Evolutionary conservation across 768 basidiomycete species (phyloP).

Genomic region (Tricholoma terreum): DNA sequence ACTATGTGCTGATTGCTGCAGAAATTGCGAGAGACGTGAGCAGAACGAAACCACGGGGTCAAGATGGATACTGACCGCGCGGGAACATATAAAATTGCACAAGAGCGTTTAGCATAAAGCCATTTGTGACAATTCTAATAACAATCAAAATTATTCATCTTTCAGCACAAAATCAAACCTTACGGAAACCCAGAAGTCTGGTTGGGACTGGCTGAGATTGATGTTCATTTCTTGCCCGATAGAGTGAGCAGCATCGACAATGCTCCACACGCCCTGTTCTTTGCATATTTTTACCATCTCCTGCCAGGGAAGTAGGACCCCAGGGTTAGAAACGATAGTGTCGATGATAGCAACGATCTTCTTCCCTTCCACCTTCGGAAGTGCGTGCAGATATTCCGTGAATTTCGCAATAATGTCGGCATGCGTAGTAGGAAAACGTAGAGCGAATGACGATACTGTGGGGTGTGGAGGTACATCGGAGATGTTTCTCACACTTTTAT

Average conservation of each 20-base stretch:
- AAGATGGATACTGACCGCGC: conserved; percentile 31
- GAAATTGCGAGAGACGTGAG: not conserved
- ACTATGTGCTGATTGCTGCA: conserved; percentile 65
- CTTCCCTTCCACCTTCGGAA: conserved; percentile 13
- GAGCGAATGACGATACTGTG: conserved; percentile 41
- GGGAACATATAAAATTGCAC: conserved; percentile 74
- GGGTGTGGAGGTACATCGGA: conserved; percentile 56
- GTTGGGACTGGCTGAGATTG: conserved; percentile 51
- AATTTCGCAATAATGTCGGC: conserved; percentile 32
- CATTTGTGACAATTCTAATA: conserved; percentile 82
- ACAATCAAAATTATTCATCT: not conserved
- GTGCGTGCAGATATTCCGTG: conserved; percentile 25
- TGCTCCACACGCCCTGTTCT: conserved; percentile 56
- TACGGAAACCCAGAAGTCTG: conserved; percentile 82
- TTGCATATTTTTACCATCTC: conserved; percentile 64
- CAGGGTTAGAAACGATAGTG: conserved; percentile 61
- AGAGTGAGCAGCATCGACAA: conserved; percentile 83
- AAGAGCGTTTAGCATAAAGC: conserved; percentile 67
- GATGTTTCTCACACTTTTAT: conserved; percentile 49
- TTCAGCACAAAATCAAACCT: conserved; percentile 16
- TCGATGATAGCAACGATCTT: conserved; percentile 72
- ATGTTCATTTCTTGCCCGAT: conserved; percentile 73
- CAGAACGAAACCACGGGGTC: not conserved
- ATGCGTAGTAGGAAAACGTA: conserved; percentile 58
- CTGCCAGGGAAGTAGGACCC: conserved; percentile 71